Evolutionary conservation across 441 rosid genomes (phyloP), one percentile per base, ranked within the genome.

Genomic region (Arabidopsis lyrata): DNA sequence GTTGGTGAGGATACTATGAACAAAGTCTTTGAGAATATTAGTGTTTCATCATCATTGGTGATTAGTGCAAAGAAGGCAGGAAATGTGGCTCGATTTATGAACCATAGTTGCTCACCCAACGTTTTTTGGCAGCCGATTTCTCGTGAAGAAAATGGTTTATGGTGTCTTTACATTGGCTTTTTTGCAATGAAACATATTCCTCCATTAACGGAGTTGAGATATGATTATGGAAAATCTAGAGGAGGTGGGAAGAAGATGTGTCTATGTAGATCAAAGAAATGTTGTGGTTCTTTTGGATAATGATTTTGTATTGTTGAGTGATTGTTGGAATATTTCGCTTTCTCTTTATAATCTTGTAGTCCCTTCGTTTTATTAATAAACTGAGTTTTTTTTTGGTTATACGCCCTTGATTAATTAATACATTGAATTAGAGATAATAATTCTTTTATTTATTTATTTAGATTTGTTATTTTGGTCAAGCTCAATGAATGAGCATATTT

Each of bases 41-140:
- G 20, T 35, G 14, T 22, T 35, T 12, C 31, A 18, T 5, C 15
- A 36, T 8, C 10, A 12, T 20, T 38, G 12, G 2, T 20, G 24
- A 81, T 84, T 18, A 78, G 72, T 74, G 76, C 83, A 6, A 82
- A 74, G 29, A 59, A 50, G 10, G 20, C 8, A 14, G 88, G 87
- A 3, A 84, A 82, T 66, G 84, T 84, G 9, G 81, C 79, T 78
- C 77, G 86, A n/a, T 84, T 84, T 42, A 81, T 84, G 82, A 84
- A 84, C 48, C 86, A 84, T 15, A 79, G 83, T 41, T 84, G 88
- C 72, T 47, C 72, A n/a, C 86, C 86, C 2, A 84, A 76, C 59
- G 80, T 82, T 47, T 68, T 75, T 22, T 84, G 88, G 86, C 86
- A 84, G 73, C 78, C 68, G 0, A 65, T 84, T 57, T 8, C 70